Evolutionary conservation across 2,329 filamentous ascomycete genomes (phyloP).

Genomic region (Fusarium verrucosum): DNA sequence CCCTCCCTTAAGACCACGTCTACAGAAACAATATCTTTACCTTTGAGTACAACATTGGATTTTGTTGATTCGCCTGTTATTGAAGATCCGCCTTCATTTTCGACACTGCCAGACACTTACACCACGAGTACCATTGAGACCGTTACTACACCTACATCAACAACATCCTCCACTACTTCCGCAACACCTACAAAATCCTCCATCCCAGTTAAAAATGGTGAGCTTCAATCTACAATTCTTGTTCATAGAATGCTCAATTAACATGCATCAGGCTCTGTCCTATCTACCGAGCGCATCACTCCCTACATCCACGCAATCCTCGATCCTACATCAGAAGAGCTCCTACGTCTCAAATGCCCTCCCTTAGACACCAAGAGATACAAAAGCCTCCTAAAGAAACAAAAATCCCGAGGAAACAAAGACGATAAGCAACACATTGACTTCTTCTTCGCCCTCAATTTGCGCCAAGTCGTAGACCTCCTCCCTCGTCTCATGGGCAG

Average conservation of each 20-base stretch:
- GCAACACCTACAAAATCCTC: background rate
- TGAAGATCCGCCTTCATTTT: constrained; percentile 1
- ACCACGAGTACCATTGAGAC: constrained; percentile 4
- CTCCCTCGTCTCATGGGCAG: constrained; percentile 63
- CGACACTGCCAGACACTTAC: background rate
- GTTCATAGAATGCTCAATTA: background rate
- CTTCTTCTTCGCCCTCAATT: constrained; percentile 65
- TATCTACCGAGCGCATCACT: constrained; percentile 34
- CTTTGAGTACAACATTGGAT: background rate
- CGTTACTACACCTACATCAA: background rate
- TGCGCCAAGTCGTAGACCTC: constrained; percentile 57
- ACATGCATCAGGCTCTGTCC: constrained; percentile 47
- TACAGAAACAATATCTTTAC: background rate
- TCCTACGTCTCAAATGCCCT: constrained; percentile 46
- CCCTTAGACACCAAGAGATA: constrained; percentile 37
- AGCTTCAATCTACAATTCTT: accelerated
- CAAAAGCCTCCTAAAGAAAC: constrained; percentile 27
- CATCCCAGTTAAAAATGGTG: constrained; percentile 15
- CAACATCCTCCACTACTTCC: background rate
- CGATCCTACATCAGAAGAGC: constrained; percentile 38
- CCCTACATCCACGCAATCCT: constrained; percentile 47
- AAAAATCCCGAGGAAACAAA: background rate
- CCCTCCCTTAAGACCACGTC: background rate
- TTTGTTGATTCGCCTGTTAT: background rate
- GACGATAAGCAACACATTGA: constrained; percentile 19